Evolutionary conservation across 108 stramenopile genomes (phyloP).

Genomic region (Fragilariopsis cylindrus): DNA sequence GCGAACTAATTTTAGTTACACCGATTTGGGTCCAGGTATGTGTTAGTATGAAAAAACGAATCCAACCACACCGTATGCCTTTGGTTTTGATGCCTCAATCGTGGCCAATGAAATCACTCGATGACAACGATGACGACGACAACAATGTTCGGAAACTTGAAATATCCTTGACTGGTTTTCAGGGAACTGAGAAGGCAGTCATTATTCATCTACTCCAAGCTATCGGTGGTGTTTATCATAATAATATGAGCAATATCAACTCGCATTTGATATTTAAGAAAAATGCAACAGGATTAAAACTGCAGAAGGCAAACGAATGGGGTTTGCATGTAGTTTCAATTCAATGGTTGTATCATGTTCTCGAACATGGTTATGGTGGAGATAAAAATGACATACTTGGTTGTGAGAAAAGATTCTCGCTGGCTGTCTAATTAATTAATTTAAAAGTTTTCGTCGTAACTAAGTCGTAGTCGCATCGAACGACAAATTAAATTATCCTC

Average conservation of each 20-base stretch:
- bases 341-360: conserved; percentile 72
- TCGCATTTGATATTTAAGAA: conserved; percentile 78
- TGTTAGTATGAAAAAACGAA: conserved; percentile 31
- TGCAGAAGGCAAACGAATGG: conserved; percentile 70
- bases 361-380: conserved; percentile 54
- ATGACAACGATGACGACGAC: neutral
- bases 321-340: conserved; percentile 67
- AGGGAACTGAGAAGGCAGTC: conserved; percentile 53
- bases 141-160: neutral
- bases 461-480: conserved; percentile 1
- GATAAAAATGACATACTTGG: conserved; percentile 12
- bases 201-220: conserved; percentile 48
- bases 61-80: conserved; percentile 40
- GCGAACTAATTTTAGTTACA: conserved; percentile 47
- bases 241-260: conserved; percentile 49
- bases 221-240: conserved; percentile 56
- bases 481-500: neutral
- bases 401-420: conserved; percentile 36
- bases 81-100: conserved; percentile 55
- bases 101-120: conserved; percentile 40
- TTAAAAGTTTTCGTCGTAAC: neutral
- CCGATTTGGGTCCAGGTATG: conserved; percentile 69
- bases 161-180: conserved; percentile 68
- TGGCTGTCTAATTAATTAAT: neutral
- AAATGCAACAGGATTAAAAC: conserved; percentile 45